Conservation (phyloP, 495 filamentous ascomycete species). For the Geopyxis carbonaria region DNA sequence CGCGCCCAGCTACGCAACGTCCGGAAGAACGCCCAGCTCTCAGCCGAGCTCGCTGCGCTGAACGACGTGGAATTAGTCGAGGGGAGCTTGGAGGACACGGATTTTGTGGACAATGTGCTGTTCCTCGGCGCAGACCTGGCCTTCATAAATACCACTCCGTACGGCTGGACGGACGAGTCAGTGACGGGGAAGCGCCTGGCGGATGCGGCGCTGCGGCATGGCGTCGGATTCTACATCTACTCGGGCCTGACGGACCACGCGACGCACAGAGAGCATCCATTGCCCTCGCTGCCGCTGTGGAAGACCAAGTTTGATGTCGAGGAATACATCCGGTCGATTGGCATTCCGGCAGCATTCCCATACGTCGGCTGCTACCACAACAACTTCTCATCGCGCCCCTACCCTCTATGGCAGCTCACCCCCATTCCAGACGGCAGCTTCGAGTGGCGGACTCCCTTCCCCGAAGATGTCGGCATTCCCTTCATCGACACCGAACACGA, state of each 20-base stretch:
- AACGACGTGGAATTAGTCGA: slow-evolving; percentile 71
- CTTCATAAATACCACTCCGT: slow-evolving; percentile 85
- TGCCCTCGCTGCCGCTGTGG: slow-evolving; percentile 57
- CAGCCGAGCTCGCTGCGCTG: slow-evolving; percentile 59
- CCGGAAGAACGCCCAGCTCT: slow-evolving; percentile 26
- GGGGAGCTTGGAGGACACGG: slow-evolving; percentile 57
- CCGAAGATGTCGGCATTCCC: slow-evolving; percentile 70
- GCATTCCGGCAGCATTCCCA: slow-evolving; percentile 73
- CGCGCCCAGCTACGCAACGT: slow-evolving; percentile 73
- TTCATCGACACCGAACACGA: slow-evolving; percentile 98
- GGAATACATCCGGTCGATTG: slow-evolving; percentile 70
- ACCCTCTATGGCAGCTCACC: slow-evolving; percentile 79
- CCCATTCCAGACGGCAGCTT: slow-evolving; percentile 54
- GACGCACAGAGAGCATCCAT: slow-evolving; percentile 27
- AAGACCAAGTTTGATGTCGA: slow-evolving; percentile 79
- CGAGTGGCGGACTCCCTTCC: slow-evolving; percentile 86
- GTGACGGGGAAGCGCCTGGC: slow-evolving; percentile 72
- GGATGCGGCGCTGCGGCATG: slow-evolving; percentile 69
- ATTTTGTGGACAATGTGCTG: slow-evolving; percentile 49
- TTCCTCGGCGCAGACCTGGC: slow-evolving; percentile 73
- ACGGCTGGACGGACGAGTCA: slow-evolving; percentile 82
- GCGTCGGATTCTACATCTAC: slow-evolving; percentile 83
- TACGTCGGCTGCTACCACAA: slow-evolving; percentile 98
- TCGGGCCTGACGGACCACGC: slow-evolving; percentile 94
- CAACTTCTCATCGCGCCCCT: slow-evolving; percentile 87